Base-by-base conservation (phyloP, 257 asterid species). In the Solanum dulcamara region DNA sequence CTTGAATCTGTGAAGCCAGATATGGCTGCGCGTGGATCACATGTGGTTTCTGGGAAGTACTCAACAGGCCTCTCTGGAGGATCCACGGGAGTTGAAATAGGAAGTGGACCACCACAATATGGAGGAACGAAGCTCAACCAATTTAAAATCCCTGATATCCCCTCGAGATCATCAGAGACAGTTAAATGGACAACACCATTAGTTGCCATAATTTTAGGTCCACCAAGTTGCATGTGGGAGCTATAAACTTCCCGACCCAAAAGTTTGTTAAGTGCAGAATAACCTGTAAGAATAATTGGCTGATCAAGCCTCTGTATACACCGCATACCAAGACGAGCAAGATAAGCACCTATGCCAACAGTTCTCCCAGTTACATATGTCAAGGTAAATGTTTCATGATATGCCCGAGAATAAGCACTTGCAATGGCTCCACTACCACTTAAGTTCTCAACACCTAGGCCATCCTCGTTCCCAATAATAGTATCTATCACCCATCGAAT, bases 221-320 rank as follows among this genome's bases (percentile, higher is more conserved):
- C 99, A 9, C 99, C 99, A 12, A 97, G 98, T 83, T 97, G 99
- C 98, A 97, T 95, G 92, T 97, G 98, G 24, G 99, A 97, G 91
- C 98, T 97, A 68, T 97, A 95, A 24, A 97, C 98, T 90, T 97
- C 99, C 85, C 98, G 92, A 14, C 98, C 98, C 55, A 97, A 90
- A 86, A 97, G 98, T 92, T 95, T 97, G 91, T 97, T 97, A 64
- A 97, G 83, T 5, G 99, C 99, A 24, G 99, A 97, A 90, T 95
- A 97, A 71, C 99, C 99, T 1, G 99, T 97, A 83, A 97, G 94
- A 89, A 97, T 94, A 77, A 97, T 97, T 1, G 99, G 99, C 77
- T 95, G 99, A 85, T 97, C 99, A 3, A 94, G 94, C 89, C 99
- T 92, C 85, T 97, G 99, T 86, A 97, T 95, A 88, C 98, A 97